Percentiles rank a stretch among this genome's conserved stretches.
These are phyloP conservation scores for Ligustrum vulgare DNA, from an alignment of 257 asterid species.

Conservation along the genomic window DNA sequence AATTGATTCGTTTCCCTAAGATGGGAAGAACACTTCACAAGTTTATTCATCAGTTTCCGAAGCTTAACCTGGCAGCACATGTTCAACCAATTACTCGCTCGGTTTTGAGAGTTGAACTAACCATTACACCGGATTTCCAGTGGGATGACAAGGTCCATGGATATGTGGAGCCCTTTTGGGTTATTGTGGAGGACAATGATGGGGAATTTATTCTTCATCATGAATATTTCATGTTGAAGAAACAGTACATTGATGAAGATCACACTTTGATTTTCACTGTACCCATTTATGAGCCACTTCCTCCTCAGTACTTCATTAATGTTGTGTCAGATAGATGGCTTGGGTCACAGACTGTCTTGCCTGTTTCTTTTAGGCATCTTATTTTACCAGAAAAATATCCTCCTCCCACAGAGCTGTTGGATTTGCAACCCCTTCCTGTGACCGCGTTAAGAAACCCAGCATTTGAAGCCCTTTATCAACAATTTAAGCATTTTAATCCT, in stretches of 20 bases:
- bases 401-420: constrained; percentile 4
- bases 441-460: constrained; percentile 15
- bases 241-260: constrained; percentile 21
- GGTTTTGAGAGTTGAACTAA: constrained; percentile 10
- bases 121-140: constrained; percentile 7
- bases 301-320: constrained; percentile 19
- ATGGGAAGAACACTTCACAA: constrained; percentile 22
- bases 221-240: constrained; percentile 15
- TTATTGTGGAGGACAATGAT: constrained; percentile 17
- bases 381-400: constrained; percentile 2
- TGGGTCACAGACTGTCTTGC: constrained; percentile 21
- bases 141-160: constrained; percentile 9
- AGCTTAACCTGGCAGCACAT: constrained; percentile 22
- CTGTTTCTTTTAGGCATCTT: constrained; percentile 10
- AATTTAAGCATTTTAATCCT: constrained; percentile 17
- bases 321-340: constrained; percentile 19
- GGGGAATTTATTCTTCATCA: constrained; percentile 22
- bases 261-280: constrained; percentile 18
- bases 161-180: constrained; percentile 7
- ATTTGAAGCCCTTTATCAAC: constrained; percentile 18
- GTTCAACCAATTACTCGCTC: constrained; percentile 22
- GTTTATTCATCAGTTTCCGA: constrained; percentile 21
- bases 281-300: constrained; percentile 18
- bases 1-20: constrained; percentile 13
- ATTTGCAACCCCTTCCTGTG: constrained; percentile 21